Conservation (phyloP, 2,329 filamentous ascomycete species). For the Fusarium dlaminii region DNA sequence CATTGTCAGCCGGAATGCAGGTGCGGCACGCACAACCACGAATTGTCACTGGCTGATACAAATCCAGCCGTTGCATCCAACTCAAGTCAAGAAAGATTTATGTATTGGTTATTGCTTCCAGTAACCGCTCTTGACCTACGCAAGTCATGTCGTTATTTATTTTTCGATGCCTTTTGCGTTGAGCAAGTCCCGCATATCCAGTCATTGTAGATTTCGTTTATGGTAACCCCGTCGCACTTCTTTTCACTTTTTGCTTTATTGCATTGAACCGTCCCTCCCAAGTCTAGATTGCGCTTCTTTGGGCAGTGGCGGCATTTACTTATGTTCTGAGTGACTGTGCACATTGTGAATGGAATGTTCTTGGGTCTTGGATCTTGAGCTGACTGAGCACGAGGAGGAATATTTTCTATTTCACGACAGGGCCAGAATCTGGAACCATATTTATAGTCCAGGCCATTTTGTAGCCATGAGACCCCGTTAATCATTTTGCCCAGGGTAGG, state of each 20-base stretch:
- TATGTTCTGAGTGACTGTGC: background rate
- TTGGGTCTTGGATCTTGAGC: no score
- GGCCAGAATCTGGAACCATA: rapidly evolving
- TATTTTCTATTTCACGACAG: no score
- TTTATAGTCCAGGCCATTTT: no score
- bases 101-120: background rate
- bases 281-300: background rate
- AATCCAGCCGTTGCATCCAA: no score
- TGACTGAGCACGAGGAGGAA: no score
- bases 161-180: background rate
- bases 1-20: no score
- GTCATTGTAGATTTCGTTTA: background rate
- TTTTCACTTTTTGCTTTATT: background rate
- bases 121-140: rapidly evolving
- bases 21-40: background rate
- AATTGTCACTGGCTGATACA: background rate
- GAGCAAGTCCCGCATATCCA: background rate
- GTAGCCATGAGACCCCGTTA: rapidly evolving
- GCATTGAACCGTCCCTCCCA: background rate
- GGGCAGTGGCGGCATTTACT: background rate
- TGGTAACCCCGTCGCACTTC: background rate
- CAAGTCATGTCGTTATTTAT: rapidly evolving
- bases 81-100: rapidly evolving
- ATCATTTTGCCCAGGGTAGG: background rate
- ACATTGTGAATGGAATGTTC: background rate